These are phyloP conservation scores for Trichomonas gallinae DNA, from an alignment of 208 protist genomes.

Conservation along the genomic window DNA sequence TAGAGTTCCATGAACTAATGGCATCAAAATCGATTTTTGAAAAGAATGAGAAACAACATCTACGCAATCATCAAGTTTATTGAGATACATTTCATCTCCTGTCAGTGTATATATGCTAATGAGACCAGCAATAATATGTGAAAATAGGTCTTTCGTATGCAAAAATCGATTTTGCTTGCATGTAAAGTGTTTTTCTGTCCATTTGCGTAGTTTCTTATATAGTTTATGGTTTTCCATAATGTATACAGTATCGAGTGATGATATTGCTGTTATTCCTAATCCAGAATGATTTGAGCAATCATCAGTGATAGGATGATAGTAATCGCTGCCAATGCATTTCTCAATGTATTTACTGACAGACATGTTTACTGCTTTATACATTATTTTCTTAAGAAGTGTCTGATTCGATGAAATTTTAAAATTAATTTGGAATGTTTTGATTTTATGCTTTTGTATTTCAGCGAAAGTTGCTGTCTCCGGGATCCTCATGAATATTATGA, in stretches of 20 bases:
- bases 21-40: background rate
- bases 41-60: background rate
- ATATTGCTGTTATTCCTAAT: background rate
- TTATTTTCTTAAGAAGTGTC: background rate
- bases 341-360: background rate
- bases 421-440: background rate
- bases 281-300: background rate
- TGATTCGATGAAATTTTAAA: background rate
- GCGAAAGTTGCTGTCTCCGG: background rate
- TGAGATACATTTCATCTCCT: slow-evolving; percentile 41
- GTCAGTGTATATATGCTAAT: slow-evolving; percentile 51
- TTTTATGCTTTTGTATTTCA: background rate
- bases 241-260: background rate
- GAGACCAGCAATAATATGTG: slow-evolving; percentile 44
- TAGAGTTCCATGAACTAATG: background rate
- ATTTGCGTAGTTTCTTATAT: background rate
- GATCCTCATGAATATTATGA: background rate
- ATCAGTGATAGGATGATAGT: background rate
- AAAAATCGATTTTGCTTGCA: background rate
- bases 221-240: background rate
- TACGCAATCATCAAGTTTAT: background rate
- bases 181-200: background rate
- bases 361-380: background rate
- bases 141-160: background rate
- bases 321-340: background rate